These are phyloP conservation scores for Penicillium fimorum DNA, from an alignment of 495 filamentous ascomycete genomes.

Conservation along the genomic window DNA sequence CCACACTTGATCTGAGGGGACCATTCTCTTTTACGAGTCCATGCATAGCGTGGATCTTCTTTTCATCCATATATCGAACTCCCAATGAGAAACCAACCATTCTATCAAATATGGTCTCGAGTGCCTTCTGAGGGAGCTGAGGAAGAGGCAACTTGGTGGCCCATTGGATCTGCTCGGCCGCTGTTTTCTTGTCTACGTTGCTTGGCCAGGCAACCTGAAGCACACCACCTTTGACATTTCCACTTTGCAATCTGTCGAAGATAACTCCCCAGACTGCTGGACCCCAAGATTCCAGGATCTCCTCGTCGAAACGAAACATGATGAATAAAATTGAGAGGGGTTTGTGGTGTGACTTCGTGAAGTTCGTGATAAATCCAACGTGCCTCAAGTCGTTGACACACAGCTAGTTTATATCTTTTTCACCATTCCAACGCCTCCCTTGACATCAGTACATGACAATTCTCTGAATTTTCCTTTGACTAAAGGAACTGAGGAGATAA, in stretches of 20 bases:
- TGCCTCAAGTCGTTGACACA: background rate
- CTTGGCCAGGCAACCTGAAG: background rate
- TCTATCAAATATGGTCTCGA: background rate
- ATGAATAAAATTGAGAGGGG: background rate
- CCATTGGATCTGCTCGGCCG: slow-evolving; percentile 4
- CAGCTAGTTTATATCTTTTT: background rate
- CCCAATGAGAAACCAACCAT: slow-evolving; percentile 1
- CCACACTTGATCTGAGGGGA: background rate
- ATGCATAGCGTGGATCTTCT: slow-evolving; percentile 3
- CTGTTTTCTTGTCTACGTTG: background rate
- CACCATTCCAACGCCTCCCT: background rate
- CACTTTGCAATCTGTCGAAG: slow-evolving; percentile 2
- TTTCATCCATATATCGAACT: slow-evolving; percentile 5
- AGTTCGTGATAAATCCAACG: background rate
- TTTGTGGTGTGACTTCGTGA: background rate
- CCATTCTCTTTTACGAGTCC: background rate
- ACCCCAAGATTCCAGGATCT: background rate
- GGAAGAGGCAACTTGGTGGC: slow-evolving; percentile 1
- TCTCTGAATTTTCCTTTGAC: background rate
- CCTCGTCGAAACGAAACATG: background rate
- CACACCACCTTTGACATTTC: background rate
- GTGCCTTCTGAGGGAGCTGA: background rate
- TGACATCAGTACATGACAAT: background rate
- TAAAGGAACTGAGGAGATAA: background rate
- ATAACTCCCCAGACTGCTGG: slow-evolving; percentile 1